phyloP scores from a whole-genome alignment of 768 basidiomycete species.

The Boletus huronensis region DNA sequence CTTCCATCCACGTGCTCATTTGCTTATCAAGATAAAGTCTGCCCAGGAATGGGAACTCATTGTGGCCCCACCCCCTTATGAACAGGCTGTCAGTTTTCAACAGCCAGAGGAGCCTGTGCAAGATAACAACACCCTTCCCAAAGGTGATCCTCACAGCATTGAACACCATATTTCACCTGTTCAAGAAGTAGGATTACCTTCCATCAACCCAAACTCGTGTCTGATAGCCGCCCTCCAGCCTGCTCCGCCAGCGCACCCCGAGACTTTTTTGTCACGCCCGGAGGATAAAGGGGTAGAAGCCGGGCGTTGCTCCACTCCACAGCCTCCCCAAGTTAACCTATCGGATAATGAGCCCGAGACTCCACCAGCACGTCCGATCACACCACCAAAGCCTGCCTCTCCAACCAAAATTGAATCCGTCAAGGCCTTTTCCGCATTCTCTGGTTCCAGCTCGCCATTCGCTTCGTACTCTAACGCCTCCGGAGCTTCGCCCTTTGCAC shows the following conservation, averaged over 20 bases:
- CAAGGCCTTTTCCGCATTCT: constrained; percentile 41
- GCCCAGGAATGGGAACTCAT: constrained; percentile 33
- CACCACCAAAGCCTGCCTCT: constrained; percentile 11
- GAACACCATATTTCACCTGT: constrained; percentile 3
- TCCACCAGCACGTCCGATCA: constrained; percentile 8
- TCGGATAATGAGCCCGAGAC: constrained; percentile 9
- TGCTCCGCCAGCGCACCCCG: not conserved
- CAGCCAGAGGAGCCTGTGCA: constrained; percentile 10
- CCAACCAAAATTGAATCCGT: constrained; percentile 6
- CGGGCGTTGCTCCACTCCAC: constrained; percentile 11
- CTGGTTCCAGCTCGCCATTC: constrained; percentile 36
- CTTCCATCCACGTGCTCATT: constrained; percentile 3
- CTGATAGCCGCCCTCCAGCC: constrained; percentile 15
- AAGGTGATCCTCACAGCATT: not conserved
- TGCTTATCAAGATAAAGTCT: constrained; percentile 22
- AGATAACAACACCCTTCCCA: constrained; percentile 6
- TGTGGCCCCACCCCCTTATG: constrained; percentile 30
- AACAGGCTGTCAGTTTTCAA: constrained; percentile 14
- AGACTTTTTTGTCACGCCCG: not conserved
- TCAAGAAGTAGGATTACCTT: constrained; percentile 15
- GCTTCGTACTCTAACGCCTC: constrained; percentile 26
- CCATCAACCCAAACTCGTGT: not conserved
- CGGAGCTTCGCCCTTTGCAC: constrained; percentile 23
- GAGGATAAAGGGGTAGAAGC: constrained; percentile 13
- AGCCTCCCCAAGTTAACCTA: not conserved